phyloP scores from a whole-genome alignment of 208 protist genomes.

The Trypanosoma lewisi region DNA sequence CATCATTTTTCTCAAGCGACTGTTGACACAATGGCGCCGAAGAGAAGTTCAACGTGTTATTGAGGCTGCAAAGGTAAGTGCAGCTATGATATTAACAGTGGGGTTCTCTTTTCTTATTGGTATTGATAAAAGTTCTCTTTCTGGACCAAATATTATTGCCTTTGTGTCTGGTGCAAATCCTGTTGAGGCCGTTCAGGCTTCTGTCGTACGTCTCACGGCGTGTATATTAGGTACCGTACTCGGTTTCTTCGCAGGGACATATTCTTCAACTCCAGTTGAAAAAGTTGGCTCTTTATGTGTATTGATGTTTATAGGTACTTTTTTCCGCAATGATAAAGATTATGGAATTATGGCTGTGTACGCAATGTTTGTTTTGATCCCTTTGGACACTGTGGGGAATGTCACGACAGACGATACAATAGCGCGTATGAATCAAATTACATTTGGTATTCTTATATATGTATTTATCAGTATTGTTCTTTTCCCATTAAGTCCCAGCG shows the following conservation, averaged over 20 bases:
- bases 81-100: constrained; percentile 81
- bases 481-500: constrained; percentile 68
- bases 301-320: constrained; percentile 78
- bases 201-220: constrained; percentile 79
- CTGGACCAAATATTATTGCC: constrained; percentile 87
- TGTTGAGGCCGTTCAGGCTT: constrained; percentile 83
- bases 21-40: constrained; percentile 50
- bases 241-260: constrained; percentile 84
- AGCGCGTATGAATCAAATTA: constrained; percentile 89
- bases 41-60: constrained; percentile 82
- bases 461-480: constrained; percentile 69
- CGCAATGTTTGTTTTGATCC: constrained; percentile 86
- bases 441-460: constrained; percentile 90
- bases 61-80: constrained; percentile 86
- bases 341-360: constrained; percentile 87
- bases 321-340: constrained; percentile 78
- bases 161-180: constrained; percentile 85
- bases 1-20: constrained; percentile 45
- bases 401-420: constrained; percentile 67
- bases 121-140: constrained; percentile 57
- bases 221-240: constrained; percentile 86
- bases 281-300: constrained; percentile 78
- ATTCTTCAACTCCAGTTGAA: constrained; percentile 62
- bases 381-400: constrained; percentile 52
- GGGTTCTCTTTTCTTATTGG: constrained; percentile 76